Evolutionary conservation across 805 yeast genomes (phyloP).

Genomic region (Ogataea ramenticola): DNA sequence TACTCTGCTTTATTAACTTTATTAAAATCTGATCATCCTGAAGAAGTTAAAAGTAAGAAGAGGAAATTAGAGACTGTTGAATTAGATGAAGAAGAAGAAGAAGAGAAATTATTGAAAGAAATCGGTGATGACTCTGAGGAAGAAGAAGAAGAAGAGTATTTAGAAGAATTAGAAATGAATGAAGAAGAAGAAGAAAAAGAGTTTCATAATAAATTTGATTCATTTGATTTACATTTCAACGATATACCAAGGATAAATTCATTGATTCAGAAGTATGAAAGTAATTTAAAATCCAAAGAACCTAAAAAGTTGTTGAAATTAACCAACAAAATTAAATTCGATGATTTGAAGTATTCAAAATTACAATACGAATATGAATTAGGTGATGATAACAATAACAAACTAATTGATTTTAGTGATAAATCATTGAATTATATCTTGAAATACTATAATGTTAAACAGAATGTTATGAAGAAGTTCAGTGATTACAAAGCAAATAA

Average conservation of each 20-base stretch:
- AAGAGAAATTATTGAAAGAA: conserved; percentile 3
- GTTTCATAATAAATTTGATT: conserved; percentile 38
- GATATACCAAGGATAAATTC: conserved; percentile 32
- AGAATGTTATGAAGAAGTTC: conserved; percentile 32
- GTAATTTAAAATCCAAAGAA: conserved; percentile 12
- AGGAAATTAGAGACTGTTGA: conserved; percentile 13
- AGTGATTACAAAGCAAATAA: conserved; percentile 25
- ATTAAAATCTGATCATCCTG: conserved; percentile 15
- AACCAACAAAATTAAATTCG: conserved; percentile 7
- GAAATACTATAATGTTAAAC: conserved; percentile 37
- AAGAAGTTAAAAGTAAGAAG: conserved; percentile 7
- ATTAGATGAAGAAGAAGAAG: conserved; percentile 3
- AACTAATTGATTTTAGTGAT: neutral
- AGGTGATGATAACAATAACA: neutral
- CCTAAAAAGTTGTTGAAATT: conserved; percentile 15
- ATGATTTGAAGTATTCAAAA: conserved; percentile 22
- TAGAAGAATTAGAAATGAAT: conserved; percentile 31
- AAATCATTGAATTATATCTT: conserved; percentile 5
- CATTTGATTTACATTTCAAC: conserved; percentile 74
- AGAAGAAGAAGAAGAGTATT: conserved; percentile 20
- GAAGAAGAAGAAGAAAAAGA: conserved; percentile 32
- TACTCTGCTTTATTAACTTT: conserved; percentile 23
- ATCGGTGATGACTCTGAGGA: conserved; percentile 5
- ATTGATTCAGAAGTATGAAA: conserved; percentile 17
- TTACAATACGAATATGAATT: conserved; percentile 23